Conservation (phyloP, 164 flowering plant species). For the Vitis cinerea region DNA sequence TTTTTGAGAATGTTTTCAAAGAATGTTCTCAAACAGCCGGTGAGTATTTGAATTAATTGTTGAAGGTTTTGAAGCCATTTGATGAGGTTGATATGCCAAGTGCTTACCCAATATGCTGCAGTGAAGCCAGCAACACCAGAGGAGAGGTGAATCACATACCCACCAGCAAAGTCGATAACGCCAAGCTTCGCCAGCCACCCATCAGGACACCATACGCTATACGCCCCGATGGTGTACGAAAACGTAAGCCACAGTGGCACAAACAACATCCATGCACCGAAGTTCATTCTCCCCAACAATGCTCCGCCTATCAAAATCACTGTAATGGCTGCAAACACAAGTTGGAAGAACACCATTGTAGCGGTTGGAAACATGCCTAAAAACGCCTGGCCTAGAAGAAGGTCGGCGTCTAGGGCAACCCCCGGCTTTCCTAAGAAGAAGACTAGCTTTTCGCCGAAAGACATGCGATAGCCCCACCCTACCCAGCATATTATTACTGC, state of each 20-base stretch:
- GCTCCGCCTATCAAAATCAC: constrained; percentile 21
- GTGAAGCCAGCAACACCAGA: constrained; percentile 29
- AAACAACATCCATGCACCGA: constrained; percentile 25
- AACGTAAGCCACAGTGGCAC: constrained; percentile 26
- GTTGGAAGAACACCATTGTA: constrained; percentile 26
- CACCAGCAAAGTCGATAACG: constrained; percentile 23
- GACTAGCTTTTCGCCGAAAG: constrained; percentile 21
- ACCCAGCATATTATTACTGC: constrained; percentile 25
- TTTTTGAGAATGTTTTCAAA: no score
- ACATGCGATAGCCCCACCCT: constrained; percentile 23
- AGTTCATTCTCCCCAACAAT: constrained; percentile 28
- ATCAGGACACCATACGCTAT: constrained; percentile 21
- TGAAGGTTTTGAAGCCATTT: no score
- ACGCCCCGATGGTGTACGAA: constrained; percentile 23
- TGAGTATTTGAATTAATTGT: no score
- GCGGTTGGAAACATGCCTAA: constrained; percentile 27
- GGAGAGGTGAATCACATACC: constrained; percentile 26
- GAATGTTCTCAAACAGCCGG: no score
- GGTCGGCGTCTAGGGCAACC: constrained; percentile 19
- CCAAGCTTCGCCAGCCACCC: constrained; percentile 25
- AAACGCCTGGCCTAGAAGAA: constrained; percentile 15
- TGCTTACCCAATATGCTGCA: constrained; percentile 25
- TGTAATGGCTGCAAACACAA: constrained; percentile 21
- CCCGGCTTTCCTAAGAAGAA: constrained; percentile 19
- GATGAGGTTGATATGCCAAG: no score